Conservation (phyloP, 768 basidiomycete genomes). For the Multifurca ochricompacta region DNA sequence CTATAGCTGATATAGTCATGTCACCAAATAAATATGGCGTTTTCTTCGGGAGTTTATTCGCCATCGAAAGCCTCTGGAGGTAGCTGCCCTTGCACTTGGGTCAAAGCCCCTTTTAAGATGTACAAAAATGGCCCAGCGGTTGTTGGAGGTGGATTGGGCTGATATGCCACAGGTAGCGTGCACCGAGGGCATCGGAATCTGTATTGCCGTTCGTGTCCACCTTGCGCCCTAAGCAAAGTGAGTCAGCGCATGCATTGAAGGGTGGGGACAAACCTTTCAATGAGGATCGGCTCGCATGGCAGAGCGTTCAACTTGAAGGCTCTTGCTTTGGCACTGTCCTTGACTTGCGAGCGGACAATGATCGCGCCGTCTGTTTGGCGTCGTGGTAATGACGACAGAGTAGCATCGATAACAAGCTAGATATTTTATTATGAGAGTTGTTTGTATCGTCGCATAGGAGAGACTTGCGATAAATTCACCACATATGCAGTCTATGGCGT, state of each 20-base stretch:
- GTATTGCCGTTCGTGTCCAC: constrained; percentile 70
- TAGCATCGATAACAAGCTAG: constrained; percentile 78
- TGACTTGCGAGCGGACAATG: constrained; percentile 70
- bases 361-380: constrained; percentile 74
- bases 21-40: no score
- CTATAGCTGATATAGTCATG: no score
- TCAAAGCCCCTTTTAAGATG: constrained; percentile 72
- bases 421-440: not conserved
- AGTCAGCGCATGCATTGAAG: constrained; percentile 24
- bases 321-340: constrained; percentile 45
- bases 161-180: constrained; percentile 65
- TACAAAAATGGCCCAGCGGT: constrained; percentile 77
- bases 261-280: constrained; percentile 55
- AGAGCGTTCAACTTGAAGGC: constrained; percentile 85
- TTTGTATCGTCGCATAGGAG: not conserved
- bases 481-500: constrained; percentile 66
- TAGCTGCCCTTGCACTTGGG: constrained; percentile 82
- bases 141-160: constrained; percentile 64
- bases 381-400: constrained; percentile 55
- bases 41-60: constrained; percentile 25
- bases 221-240: constrained; percentile 34
- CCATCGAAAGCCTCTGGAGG: constrained; percentile 78
- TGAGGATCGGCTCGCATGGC: constrained; percentile 56
- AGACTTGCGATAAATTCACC: constrained; percentile 73
- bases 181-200: constrained; percentile 65